Evolutionary conservation across 2,329 filamentous ascomycete species (phyloP), one percentile per base, ranked within the genome.

Genomic region (Aspergillus terreus): DNA sequence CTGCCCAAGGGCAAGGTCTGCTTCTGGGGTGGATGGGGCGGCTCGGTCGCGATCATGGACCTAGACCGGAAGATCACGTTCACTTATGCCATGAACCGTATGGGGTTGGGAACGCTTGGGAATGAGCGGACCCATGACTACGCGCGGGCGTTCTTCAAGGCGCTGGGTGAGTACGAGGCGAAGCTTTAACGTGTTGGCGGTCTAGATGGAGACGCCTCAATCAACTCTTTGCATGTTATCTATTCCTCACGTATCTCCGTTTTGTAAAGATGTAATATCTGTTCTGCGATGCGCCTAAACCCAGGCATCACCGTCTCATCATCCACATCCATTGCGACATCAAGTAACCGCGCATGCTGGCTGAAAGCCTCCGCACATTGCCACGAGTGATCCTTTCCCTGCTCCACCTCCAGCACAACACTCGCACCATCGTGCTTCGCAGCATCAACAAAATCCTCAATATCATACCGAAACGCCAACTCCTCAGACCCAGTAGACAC

Each of bases 1-100:
- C 54, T 70, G 4, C 68, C 67, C 0, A 53, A 59, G 6, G 75
- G 73, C 0, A 56, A 59, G 4, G 52, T 63, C 3, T 70, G 68
- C 42, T 76, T 68, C 50, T 78, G 77, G 75, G 66, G 68, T 21
- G 76, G 76, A 0, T 77, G 70, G 69, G 76, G 76, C 10, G 76
- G 77, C 0, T 76, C 75, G 0, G 50, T 75, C 1, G 55, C 67
- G 3, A 52, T 78, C 25, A 74, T 78, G 66, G 77, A 79, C 55
- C 36, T 70, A 4, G 71, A 76, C 30, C 58, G 68, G 2, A 58
- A 64, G 14, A 58, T 78, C 52, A 78, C 76, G 0, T 69, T 78
- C 27, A 59, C 63, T 0, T 79, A 78, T 61, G 60, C 65, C 2
- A 78, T 78, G 75, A 78, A 78, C 52, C 73, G 69, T 49, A 76